Percentiles rank a stretch among this genome's conserved stretches.
These are phyloP conservation scores for Nothophaeocryptopus gaeumannii DNA, from an alignment of 2,329 filamentous ascomycete genomes.

Conservation along the genomic window DNA sequence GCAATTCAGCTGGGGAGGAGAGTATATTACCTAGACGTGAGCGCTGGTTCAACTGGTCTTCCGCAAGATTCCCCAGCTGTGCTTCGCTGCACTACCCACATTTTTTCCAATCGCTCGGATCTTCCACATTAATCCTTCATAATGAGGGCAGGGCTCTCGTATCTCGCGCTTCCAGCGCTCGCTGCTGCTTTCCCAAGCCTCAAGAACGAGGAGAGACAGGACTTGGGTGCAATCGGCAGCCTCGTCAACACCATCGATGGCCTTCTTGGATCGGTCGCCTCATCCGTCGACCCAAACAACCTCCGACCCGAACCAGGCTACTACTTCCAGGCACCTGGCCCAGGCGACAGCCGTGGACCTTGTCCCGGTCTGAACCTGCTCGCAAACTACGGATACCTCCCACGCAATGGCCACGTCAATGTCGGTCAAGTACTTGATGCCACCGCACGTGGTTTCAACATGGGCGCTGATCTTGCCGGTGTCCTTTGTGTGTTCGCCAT, in stretches of 20 bases:
- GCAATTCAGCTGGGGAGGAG: too few species aligned
- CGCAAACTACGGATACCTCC: conserved; percentile 43
- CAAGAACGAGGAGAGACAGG: conserved; percentile 9
- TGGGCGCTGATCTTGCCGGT: conserved; percentile 38
- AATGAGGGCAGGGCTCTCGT: too few species aligned
- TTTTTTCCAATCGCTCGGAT: too few species aligned
- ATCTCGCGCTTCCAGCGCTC: conserved; percentile 12
- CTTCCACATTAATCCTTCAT: too few species aligned
- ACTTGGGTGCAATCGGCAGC: conserved; percentile 5
- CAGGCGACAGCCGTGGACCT: conserved; percentile 35
- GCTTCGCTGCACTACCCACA: too few species aligned
- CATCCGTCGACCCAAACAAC: conserved; percentile 26
- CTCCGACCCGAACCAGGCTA: conserved; percentile 30
- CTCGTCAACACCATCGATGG: conserved; percentile 18
- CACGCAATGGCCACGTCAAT: conserved; percentile 40
- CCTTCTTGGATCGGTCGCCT: conserved; percentile 25
- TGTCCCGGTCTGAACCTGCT: conserved; percentile 43
- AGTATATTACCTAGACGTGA: too few species aligned
- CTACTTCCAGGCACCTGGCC: conserved; percentile 22
- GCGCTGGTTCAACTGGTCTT: too few species aligned
- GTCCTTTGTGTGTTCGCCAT: conserved; percentile 36
- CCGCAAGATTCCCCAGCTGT: too few species aligned
- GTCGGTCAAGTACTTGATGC: conserved; percentile 35
- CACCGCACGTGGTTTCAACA: conserved; percentile 36
- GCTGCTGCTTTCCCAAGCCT: conserved; percentile 12